Base-by-base conservation (phyloP, 164 flowering plant genomes). In the Kingdonia uniflora region DNA sequence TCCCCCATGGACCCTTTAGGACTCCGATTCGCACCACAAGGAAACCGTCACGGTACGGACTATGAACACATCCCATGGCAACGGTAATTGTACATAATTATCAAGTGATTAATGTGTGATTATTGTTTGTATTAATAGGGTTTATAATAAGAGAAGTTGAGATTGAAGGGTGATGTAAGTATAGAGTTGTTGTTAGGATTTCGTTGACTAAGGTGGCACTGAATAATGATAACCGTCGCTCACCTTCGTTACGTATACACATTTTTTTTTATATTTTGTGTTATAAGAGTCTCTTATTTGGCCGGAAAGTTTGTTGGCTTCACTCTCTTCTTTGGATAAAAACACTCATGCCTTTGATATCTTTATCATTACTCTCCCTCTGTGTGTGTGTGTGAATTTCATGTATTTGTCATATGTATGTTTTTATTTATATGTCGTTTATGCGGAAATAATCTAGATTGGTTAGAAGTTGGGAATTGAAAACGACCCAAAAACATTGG, bases 111-210 rank as follows among this genome's bases (percentile, higher is more conserved):
- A 29, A 8, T 29, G 8, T 3, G 8, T 29, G 35, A 29, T 29
- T 29, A 8, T 29, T 29, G 35, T 29, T 4, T 29, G 35, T 29
- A 29, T 29, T 29, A 29, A 29, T 8, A 29, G 35, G 35, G 35
- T 29, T 29, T 29, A 3, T 29, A 29, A 29, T 29, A 29, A 29
- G 35, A 29, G 35, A 29, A 29, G 4, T 29, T 29, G 35, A 29
- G 35, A 29, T 3, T 29, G 35, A 29, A 29, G 35, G 35, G 35
- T 29, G 8, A 8, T 4, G 35, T 29, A 29, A 4, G 35, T 29
- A 29, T 29, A 29, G 35, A 29, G 35, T n/a, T n/a, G 35, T 76
- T 67, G 92, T 84, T 81, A 73, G 79, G 87, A 84, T 79, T 63
- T 71, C 47, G 76, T 81, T 84, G 92, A 81, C 92, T 69, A 69